Conservation (phyloP, 2,329 filamentous ascomycete species). For the Arthrobotrys entomopaga region DNA sequence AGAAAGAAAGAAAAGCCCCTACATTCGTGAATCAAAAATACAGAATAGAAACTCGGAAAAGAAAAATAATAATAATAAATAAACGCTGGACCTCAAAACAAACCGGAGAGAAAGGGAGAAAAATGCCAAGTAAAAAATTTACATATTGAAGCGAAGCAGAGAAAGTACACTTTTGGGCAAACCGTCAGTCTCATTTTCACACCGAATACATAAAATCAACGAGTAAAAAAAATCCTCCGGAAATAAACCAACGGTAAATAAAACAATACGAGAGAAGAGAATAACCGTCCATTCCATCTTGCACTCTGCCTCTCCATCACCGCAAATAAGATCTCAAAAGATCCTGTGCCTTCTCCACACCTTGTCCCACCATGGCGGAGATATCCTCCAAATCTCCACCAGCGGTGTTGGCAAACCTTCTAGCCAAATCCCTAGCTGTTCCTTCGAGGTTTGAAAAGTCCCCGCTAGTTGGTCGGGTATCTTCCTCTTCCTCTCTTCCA, state of each 20-base stretch:
- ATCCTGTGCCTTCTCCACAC: constrained; percentile 83
- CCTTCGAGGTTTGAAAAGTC: constrained; percentile 79
- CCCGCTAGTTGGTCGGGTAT: constrained; percentile 66
- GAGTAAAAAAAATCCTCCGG: neutral
- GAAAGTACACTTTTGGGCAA: constrained; percentile 22
- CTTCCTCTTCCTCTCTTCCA: constrained; percentile 85
- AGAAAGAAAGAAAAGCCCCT: neutral
- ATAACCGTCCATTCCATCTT: constrained; percentile 22
- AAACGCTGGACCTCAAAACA: neutral
- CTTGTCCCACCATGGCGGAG: constrained; percentile 82
- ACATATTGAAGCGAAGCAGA: constrained; percentile 47
- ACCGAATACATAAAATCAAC: constrained; percentile 33
- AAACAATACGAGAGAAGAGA: neutral
- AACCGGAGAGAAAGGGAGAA: neutral
- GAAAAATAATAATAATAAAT: too few species aligned
- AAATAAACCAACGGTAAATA: constrained; percentile 11
- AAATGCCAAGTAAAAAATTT: constrained; percentile 27
- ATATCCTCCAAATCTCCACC: constrained; percentile 96
- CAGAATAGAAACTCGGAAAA: neutral
- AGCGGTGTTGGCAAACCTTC: constrained; percentile 93
- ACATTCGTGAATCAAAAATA: neutral
- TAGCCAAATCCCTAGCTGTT: constrained; percentile 95
- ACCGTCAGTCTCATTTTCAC: constrained; percentile 45
- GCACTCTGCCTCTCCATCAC: constrained; percentile 22
- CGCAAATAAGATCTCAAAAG: constrained; percentile 72